Base-by-base conservation (phyloP, 345 rosid genomes). In the Pugionium dolabratum region DNA sequence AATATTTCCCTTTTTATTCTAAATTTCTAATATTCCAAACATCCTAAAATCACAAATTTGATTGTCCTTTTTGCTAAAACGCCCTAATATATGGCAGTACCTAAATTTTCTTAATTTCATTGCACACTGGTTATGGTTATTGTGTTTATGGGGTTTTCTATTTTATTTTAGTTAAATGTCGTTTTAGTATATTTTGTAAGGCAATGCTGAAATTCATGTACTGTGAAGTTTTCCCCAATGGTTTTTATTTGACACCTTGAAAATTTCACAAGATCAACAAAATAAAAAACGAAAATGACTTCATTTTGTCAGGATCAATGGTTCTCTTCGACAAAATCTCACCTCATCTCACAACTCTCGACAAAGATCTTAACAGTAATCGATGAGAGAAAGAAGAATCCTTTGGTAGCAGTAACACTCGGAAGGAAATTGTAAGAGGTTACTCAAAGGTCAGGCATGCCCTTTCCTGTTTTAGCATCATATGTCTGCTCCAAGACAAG, bases 371-470 rank as follows among this genome's bases (percentile, higher is more conserved):
- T 41, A 57, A 71, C 59, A n/a, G 1, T 49, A 64, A 64, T 32
- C 37, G 47, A 49, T 48, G 59, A 54, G 10, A 4, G 44, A 25
- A 26, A 5, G 18, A 54, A 5, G 3, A 39, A 62, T 54, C 54
- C 44, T 28, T 18, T 69, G 67, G 32, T 55, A 53, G 74, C 32
- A 48, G 26, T 49, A 64, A 64, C 40, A 42, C 32, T 32, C 1
- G 41, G 18, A 64, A 34, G 0, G 26, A 43, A n/a, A 58, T 61
- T 34, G 50, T 57, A 57, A 33, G 64, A 34, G 29, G 49, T 10
- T 7, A 57, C 67, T 85, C 65, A 90, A 71, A 94, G 92, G 39
- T 86, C 92, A 59, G 99, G 99, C 97, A 88, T 86, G 73, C 99
- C 99, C 78, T 79, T 83, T 71, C 99, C 99, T 1, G 85, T 79